These are phyloP conservation scores for Helicocarpus griseus DNA, from an alignment of 2,329 filamentous ascomycete species.

Conservation along the genomic window DNA sequence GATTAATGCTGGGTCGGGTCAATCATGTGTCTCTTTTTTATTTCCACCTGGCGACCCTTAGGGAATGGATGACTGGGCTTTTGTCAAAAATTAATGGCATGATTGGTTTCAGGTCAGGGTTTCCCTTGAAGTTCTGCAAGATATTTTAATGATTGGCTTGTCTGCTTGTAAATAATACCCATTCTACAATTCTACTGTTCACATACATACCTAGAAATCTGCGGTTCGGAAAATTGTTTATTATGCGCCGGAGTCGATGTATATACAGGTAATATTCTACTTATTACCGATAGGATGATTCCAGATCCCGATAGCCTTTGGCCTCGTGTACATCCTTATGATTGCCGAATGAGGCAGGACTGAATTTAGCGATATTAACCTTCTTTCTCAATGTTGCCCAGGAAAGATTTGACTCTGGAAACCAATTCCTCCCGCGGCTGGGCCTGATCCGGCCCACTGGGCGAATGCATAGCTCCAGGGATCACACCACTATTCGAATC, in stretches of 20 bases:
- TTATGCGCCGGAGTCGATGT: too few relatives aligned
- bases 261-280: too few relatives aligned
- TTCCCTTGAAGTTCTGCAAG: neutral
- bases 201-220: too few relatives aligned
- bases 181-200: neutral
- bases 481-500: slow-evolving; percentile 40
- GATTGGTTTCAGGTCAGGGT: neutral
- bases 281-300: too few relatives aligned
- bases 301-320: too few relatives aligned
- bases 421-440: slow-evolving; percentile 27
- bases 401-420: slow-evolving; percentile 25
- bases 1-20: neutral
- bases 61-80: neutral
- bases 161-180: slow-evolving; percentile 4
- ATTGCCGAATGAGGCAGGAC: neutral
- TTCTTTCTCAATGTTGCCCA: slow-evolving; percentile 19
- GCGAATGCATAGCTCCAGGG: slow-evolving; percentile 39
- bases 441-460: slow-evolving; percentile 40
- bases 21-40: neutral
- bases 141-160: neutral
- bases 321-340: too few relatives aligned
- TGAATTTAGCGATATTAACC: neutral
- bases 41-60: neutral
- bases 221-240: too few relatives aligned
- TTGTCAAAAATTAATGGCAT: neutral